phyloP scores from a whole-genome alignment of 192 early-diverging fungal genomes.

The Backusella sp. region DNA sequence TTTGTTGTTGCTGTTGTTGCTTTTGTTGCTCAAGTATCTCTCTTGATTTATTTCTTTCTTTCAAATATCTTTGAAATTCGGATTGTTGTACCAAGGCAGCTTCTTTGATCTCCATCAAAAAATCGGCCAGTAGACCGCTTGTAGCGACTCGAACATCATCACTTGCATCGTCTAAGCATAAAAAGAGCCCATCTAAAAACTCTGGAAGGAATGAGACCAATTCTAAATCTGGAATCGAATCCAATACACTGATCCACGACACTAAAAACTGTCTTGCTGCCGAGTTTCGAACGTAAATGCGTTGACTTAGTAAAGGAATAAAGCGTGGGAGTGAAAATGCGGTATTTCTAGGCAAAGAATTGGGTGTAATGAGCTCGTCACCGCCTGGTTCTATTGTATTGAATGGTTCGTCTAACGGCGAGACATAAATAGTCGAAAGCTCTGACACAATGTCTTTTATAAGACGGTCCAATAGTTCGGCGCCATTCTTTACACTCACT shows the following conservation, averaged over 20 bases:
- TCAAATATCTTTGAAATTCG: background rate
- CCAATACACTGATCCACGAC: constrained; percentile 90
- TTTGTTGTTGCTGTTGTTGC: background rate
- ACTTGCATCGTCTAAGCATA: constrained; percentile 87
- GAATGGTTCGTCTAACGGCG: constrained; percentile 31
- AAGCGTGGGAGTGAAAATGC: constrained; percentile 92
- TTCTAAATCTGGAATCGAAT: constrained; percentile 93
- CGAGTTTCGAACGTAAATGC: constrained; percentile 89
- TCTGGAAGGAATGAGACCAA: constrained; percentile 88
- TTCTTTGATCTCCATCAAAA: constrained; percentile 86
- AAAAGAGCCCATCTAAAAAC: constrained; percentile 90
- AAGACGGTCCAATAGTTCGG: constrained; percentile 90
- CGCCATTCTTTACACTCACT: constrained; percentile 89
- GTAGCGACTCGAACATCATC: constrained; percentile 87
- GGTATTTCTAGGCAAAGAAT: constrained; percentile 55
- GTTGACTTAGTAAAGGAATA: constrained; percentile 90
- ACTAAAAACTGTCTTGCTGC: constrained; percentile 90
- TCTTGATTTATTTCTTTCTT: background rate
- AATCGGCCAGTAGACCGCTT: constrained; percentile 79
- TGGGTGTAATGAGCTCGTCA: constrained; percentile 39
- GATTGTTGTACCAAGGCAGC: constrained; percentile 41
- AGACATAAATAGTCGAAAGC: constrained; percentile 74
- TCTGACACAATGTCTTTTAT: constrained; percentile 98
- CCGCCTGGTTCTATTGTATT: constrained; percentile 27
- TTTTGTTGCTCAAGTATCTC: background rate